Conservation (phyloP, 768 basidiomycete species). For the Amanita exitialis region DNA sequence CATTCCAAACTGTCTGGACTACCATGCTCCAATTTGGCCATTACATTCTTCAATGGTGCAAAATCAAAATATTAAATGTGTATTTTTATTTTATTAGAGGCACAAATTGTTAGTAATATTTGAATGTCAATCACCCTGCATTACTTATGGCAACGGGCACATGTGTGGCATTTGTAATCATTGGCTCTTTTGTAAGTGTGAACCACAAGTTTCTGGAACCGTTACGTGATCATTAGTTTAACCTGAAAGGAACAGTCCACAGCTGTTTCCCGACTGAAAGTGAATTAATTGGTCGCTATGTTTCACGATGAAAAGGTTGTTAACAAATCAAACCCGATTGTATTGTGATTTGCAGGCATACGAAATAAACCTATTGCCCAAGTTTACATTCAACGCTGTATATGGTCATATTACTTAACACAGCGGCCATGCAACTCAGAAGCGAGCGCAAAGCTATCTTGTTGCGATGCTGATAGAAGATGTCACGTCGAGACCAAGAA, state of each 20-base stretch:
- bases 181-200: no score
- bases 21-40: neutral
- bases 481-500: neutral
- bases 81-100: no score
- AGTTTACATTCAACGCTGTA: neutral
- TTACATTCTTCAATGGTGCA: neutral
- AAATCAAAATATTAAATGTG: no score
- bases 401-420: neutral
- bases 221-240: neutral
- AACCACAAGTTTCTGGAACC: neutral
- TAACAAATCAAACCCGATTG: neutral
- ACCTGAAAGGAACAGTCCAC: no score
- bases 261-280: no score
- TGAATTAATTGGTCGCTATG: no score
- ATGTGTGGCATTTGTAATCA: no score
- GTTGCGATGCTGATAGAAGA: slow-evolving; percentile 1
- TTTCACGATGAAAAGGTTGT: neutral
- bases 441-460: neutral
- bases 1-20: neutral
- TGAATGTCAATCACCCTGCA: no score
- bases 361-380: neutral
- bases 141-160: no score
- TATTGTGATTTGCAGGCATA: neutral
- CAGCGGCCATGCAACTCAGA: neutral
- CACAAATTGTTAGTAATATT: no score